Evolutionary conservation across 2,329 filamentous ascomycete species (phyloP).

Genomic region (Aurifilum marmelostoma): DNA sequence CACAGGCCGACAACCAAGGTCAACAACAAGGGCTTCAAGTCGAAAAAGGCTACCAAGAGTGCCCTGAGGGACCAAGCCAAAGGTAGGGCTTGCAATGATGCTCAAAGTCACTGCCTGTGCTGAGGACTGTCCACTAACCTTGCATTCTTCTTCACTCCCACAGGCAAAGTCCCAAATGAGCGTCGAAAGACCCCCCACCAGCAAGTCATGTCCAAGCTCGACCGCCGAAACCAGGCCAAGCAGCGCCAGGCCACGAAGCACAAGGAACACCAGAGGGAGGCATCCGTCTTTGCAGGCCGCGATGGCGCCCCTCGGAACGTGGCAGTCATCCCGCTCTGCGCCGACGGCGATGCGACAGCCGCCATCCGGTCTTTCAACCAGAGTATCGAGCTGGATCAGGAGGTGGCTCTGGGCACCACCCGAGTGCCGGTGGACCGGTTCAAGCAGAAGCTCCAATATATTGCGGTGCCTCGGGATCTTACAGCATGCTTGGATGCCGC

Average conservation of each 20-base stretch:
- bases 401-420: slow-evolving; percentile 61
- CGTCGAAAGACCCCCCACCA: slow-evolving; percentile 89
- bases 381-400: slow-evolving; percentile 77
- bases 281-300: slow-evolving; percentile 80
- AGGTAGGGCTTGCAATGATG: slow-evolving; percentile 55
- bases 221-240: slow-evolving; percentile 91
- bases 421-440: slow-evolving; percentile 83
- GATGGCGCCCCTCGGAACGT: slow-evolving; percentile 88
- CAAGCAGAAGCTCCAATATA: slow-evolving; percentile 90
- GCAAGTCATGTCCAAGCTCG: slow-evolving; percentile 96
- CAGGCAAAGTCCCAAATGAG: slow-evolving; percentile 79
- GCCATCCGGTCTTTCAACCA: slow-evolving; percentile 73
- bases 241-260: slow-evolving; percentile 85
- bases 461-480: slow-evolving; percentile 74
- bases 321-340: slow-evolving; percentile 82
- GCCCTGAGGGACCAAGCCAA: slow-evolving; percentile 83
- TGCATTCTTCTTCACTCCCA: neutral
- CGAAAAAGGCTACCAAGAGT: slow-evolving; percentile 85
- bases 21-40: slow-evolving; percentile 89
- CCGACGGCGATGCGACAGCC: slow-evolving; percentile 67
- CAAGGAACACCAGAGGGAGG: slow-evolving; percentile 78
- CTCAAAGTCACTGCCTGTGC: neutral
- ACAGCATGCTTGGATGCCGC: slow-evolving; percentile 82
- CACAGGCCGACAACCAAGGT: slow-evolving; percentile 92
- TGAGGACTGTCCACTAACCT: slow-evolving; percentile 2